Percentiles rank a stretch among this genome's conserved stretches.
Evolutionary conservation across 768 basidiomycete genomes (phyloP).

Genomic region (Amanita molliuscula): DNA sequence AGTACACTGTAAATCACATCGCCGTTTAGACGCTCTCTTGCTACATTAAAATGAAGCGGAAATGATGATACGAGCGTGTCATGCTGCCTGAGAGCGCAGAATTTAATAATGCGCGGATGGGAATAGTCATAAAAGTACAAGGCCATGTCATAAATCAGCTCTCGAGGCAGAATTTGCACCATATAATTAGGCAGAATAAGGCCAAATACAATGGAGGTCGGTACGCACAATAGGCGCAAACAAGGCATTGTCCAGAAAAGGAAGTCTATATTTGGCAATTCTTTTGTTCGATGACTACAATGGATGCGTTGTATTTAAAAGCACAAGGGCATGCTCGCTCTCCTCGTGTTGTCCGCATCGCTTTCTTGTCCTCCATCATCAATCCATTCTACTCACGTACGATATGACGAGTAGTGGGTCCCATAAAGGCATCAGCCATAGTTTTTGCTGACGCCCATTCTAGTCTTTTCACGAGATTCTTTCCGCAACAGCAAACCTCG

Average conservation of each 20-base stretch:
- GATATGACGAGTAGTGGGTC: slow-evolving; percentile 17
- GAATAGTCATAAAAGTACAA: too few species aligned
- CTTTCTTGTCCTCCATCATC: slow-evolving; percentile 12
- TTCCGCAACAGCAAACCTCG: slow-evolving; percentile 20
- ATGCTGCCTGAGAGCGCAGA: too few species aligned
- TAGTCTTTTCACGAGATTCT: slow-evolving; percentile 23
- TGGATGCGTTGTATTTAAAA: slow-evolving; percentile 16
- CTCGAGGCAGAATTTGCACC: not conserved
- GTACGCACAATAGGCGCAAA: not conserved
- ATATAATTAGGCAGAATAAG: not conserved
- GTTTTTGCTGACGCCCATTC: not conserved
- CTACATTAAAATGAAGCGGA: too few species aligned
- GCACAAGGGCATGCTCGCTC: slow-evolving; percentile 6
- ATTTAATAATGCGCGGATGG: too few species aligned
- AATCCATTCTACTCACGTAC: slow-evolving; percentile 11
- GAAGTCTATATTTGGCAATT: slow-evolving; percentile 12
- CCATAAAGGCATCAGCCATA: not conserved
- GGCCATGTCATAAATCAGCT: not conserved
- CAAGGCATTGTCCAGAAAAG: slow-evolving; percentile 14
- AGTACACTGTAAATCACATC: too few species aligned
- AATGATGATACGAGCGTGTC: too few species aligned
- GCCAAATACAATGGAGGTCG: not conserved
- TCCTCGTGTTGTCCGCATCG: slow-evolving; percentile 9
- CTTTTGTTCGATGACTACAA: slow-evolving; percentile 18
- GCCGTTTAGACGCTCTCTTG: too few species aligned